Evolutionary conservation across 129 eudicot species (phyloP), one percentile per base, ranked within the genome.

Genomic region (Tagetes erecta): DNA sequence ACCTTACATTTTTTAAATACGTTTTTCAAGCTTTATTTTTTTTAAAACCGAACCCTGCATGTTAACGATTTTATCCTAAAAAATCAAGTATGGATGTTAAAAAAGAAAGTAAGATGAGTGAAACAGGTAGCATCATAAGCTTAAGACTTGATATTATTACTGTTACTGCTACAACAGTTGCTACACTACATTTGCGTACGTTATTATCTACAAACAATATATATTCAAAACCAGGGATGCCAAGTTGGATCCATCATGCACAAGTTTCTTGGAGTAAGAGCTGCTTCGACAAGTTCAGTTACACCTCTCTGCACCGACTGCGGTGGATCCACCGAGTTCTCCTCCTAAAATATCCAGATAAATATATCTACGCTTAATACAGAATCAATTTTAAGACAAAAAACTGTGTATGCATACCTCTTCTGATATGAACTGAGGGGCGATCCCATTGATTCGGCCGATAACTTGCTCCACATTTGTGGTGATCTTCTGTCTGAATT

Each of bases 191-290:
- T 20, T 20, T 20, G 27, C 27, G 27, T 20, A 62, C 67, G 9
- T 11, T 62, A 11, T 12, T 62, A 62, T 36, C 67, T 62, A 37
- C 67, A 6, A 62, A 35, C n/a, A 0, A 6, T 31, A 35, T 27
- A n/a, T 30, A 41, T 10, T 52, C 76, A 95, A 68, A 95, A 94
- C 98, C 98, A 95, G 12, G 99, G 97, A 75, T 95, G 99, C 97
- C 99, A 95, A 3, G 99, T 95, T 6, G 99, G 97, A 82, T 95
- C 99, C 97, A 95, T 95, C 97, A 95, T 91, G 84, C 97, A 95
- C 69, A 95, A 79, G 88, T 95, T 95, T 78, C 97, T 81, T 5
- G 97, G 96, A 67, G 88, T 85, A 70, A 95, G 85, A 2, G 99
- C 97, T 49, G 97, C 96, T 73, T 95, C 99, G 34, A 95, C 99